These are phyloP conservation scores for Boletus edulis DNA, from an alignment of 768 basidiomycete species.

Conservation along the genomic window DNA sequence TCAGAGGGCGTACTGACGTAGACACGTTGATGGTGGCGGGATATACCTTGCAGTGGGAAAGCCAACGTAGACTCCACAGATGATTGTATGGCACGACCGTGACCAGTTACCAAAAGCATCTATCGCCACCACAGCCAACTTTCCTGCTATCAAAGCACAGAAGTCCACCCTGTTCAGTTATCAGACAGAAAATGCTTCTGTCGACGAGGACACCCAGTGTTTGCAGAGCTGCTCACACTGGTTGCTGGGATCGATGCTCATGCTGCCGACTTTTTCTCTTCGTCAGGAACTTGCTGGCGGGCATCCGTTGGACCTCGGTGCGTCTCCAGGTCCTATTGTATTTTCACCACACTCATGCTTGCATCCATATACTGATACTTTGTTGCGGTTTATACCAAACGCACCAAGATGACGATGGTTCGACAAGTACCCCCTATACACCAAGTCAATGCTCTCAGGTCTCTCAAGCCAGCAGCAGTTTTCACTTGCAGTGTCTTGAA, in stretches of 20 bases:
- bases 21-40: too few species aligned
- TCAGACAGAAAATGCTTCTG: slow-evolving; percentile 33
- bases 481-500: slow-evolving; percentile 53
- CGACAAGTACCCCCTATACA: slow-evolving; percentile 60
- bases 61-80: too few species aligned
- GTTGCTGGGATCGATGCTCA: slow-evolving; percentile 89
- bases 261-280: slow-evolving; percentile 76
- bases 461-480: slow-evolving; percentile 47
- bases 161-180: slow-evolving; percentile 63
- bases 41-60: too few species aligned
- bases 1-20: too few species aligned
- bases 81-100: too few species aligned
- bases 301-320: slow-evolving; percentile 69
- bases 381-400: slow-evolving; percentile 77
- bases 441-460: slow-evolving; percentile 75
- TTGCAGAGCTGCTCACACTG: slow-evolving; percentile 36
- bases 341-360: slow-evolving; percentile 2
- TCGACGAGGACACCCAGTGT: slow-evolving; percentile 25
- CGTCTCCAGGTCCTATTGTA: slow-evolving; percentile 23
- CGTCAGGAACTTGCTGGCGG: slow-evolving; percentile 50
- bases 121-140: slow-evolving; percentile 44
- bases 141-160: slow-evolving; percentile 63
- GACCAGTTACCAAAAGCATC: background rate
- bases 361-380: slow-evolving; percentile 71
- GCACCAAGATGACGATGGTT: slow-evolving; percentile 66